phyloP scores from a whole-genome alignment of 2,329 filamentous ascomycete species.

The Fusarium nodosum region DNA sequence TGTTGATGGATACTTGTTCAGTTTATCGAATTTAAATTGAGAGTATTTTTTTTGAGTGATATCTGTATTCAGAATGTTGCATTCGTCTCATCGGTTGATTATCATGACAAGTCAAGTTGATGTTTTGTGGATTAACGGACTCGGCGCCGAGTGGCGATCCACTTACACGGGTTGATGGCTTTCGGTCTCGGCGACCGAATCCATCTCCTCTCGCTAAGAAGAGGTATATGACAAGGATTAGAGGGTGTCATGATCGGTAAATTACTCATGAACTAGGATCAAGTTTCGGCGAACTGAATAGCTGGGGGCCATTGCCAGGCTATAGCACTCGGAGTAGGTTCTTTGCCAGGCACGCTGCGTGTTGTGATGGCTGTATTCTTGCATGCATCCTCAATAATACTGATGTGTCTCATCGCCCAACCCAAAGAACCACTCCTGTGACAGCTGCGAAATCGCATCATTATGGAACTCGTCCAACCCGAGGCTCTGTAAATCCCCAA shows the following conservation, averaged over 20 bases:
- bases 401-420: conserved; percentile 33
- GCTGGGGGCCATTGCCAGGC: background rate
- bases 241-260: background rate
- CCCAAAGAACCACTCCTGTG: conserved; percentile 44
- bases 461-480: conserved; percentile 46
- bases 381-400: conserved; percentile 23
- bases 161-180: conserved; percentile 13
- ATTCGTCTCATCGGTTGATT: conserved; percentile 13
- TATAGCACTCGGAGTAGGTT: background rate
- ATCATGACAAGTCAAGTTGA: conserved; percentile 1
- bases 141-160: conserved; percentile 30
- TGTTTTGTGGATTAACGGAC: conserved; percentile 24
- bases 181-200: conserved; percentile 41
- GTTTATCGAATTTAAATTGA: background rate
- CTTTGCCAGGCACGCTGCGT: background rate
- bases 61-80: background rate
- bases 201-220: conserved; percentile 5
- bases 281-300: background rate
- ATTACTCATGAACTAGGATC: background rate
- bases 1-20: background rate
- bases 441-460: conserved; percentile 48
- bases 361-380: background rate
- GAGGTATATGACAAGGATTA: background rate
- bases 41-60: background rate
- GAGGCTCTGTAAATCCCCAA: conserved; percentile 49